phyloP scores from a whole-genome alignment of 805 yeast species.

The Yarrowia divulgata region DNA sequence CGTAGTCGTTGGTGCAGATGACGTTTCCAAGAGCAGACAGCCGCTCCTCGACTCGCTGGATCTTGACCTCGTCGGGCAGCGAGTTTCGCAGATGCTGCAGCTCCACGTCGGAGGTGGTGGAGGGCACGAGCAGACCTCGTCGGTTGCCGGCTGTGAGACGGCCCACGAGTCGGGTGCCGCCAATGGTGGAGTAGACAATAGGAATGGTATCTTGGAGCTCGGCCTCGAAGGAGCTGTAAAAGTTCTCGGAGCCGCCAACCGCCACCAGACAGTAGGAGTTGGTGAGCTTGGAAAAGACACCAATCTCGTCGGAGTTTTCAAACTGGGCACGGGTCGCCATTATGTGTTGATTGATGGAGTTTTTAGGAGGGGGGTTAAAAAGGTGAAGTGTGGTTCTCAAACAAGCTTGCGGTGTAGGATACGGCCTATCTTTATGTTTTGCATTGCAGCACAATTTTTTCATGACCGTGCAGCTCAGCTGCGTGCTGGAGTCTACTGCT shows the following conservation, averaged over 20 bases:
- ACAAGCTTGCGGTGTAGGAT: constrained; percentile 25
- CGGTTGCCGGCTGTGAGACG: constrained; percentile 99
- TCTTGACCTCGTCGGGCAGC: constrained; percentile 91
- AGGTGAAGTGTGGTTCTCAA: constrained; percentile 1
- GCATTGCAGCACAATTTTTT: constrained; percentile 38
- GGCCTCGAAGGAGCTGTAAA: constrained; percentile 92
- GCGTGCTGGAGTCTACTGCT: constrained; percentile 16
- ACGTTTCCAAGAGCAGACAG: constrained; percentile 97
- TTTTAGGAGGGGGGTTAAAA: not conserved
- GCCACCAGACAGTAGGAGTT: constrained; percentile 96
- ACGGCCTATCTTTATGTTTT: constrained; percentile 37
- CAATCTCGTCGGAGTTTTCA: constrained; percentile 88
- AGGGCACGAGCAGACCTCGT: constrained; percentile 95
- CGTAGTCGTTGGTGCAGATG: constrained; percentile 98
- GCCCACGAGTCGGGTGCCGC: constrained; percentile 97
- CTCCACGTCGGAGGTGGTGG: constrained; percentile 98
- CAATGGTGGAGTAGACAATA: constrained; percentile 95
- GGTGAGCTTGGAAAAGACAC: constrained; percentile 93
- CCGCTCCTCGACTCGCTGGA: constrained; percentile 98
- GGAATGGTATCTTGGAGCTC: constrained; percentile 97
- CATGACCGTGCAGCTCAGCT: constrained; percentile 33
- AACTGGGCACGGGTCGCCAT: constrained; percentile 52
- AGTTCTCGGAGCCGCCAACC: constrained; percentile 90
- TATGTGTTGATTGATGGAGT: not conserved
- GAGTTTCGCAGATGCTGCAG: constrained; percentile 96